Conservation (phyloP, 2,329 filamentous ascomycete genomes). For the Clonostachys rosea region DNA sequence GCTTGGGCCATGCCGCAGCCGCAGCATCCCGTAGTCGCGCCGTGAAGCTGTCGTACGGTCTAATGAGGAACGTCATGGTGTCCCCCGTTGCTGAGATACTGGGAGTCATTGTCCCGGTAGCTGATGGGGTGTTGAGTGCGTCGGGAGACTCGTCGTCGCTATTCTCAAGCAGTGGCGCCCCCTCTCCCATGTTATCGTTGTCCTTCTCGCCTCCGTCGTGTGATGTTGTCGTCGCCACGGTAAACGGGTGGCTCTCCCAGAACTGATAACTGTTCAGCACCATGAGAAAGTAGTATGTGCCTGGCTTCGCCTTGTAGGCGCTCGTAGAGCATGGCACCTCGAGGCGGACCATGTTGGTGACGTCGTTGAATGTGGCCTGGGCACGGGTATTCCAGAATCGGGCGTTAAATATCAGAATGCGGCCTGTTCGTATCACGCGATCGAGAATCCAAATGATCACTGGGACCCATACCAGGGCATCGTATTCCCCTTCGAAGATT, state of each 20-base stretch:
- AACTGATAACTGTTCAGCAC: conserved; percentile 28
- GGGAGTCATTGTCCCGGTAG: too few relatives aligned
- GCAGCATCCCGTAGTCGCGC: conserved; percentile 24
- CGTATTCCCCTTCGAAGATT: conserved; percentile 45
- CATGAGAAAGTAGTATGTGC: conserved; percentile 40
- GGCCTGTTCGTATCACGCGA: conserved; percentile 35
- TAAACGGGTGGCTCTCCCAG: conserved; percentile 49
- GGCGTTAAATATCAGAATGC: conserved; percentile 33
- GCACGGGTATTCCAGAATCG: conserved; percentile 27
- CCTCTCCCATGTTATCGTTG: conserved; percentile 13
- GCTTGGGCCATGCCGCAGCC: conserved; percentile 11
- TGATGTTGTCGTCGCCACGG: conserved; percentile 24
- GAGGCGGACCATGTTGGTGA: conserved; percentile 35
- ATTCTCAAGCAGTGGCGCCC: conserved; percentile 21
- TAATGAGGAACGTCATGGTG: conserved; percentile 34
- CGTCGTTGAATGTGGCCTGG: conserved; percentile 22
- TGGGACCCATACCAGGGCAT: conserved; percentile 43
- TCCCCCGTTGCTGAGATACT: not conserved
- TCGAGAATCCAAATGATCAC: conserved; percentile 44
- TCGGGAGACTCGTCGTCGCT: conserved; percentile 1
- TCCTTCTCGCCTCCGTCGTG: not conserved
- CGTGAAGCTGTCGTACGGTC: conserved; percentile 40
- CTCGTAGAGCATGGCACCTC: conserved; percentile 25
- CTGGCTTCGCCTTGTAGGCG: conserved; percentile 25
- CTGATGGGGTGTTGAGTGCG: not conserved